These are phyloP conservation scores for Microbotryum scabiosae DNA, from an alignment of 1,284 basidiomycete species.

Conservation along the genomic window DNA sequence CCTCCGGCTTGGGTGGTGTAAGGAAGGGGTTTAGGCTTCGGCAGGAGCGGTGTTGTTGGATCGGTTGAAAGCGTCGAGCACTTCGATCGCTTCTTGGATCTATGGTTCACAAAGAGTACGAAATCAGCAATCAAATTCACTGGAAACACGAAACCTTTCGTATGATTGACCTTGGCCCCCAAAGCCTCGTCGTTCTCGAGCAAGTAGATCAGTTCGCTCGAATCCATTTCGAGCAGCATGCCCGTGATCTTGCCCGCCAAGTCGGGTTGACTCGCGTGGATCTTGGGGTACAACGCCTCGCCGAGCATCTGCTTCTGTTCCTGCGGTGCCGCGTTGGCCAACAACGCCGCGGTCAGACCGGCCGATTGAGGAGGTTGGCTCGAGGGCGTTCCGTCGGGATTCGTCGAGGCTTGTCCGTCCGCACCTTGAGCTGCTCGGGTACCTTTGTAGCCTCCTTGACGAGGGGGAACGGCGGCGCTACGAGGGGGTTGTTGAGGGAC, in stretches of 20 bases:
- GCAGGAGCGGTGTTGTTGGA: too few species aligned
- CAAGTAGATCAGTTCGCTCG: conserved; percentile 75
- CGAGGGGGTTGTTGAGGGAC: conserved; percentile 24
- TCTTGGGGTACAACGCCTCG: conserved; percentile 54
- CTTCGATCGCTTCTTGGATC: conserved; percentile 16
- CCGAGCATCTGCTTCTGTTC: conserved; percentile 97
- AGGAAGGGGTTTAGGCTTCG: too few species aligned
- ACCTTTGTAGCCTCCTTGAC: conserved; percentile 44
- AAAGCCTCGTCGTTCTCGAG: conserved; percentile 72
- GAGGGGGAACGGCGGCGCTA: conserved; percentile 30
- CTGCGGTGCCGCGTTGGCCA: conserved; percentile 66
- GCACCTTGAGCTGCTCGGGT: too few species aligned
- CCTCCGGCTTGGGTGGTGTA: too few species aligned
- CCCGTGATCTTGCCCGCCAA: conserved; percentile 92
- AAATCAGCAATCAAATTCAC: too few species aligned
- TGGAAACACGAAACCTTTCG: too few species aligned
- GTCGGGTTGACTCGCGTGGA: conserved; percentile 53
- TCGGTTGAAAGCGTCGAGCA: conserved; percentile 17
- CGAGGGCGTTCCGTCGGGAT: conserved; percentile 32
- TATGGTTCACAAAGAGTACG: too few species aligned
- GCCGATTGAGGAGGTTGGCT: conserved; percentile 26
- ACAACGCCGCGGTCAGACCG: conserved; percentile 47
- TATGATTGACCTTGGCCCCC: conserved; percentile 75
- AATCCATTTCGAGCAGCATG: conserved; percentile 98
- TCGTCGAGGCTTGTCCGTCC: conserved; percentile 45